These are phyloP conservation scores for Debaryomycetaceae sp. DNA, from an alignment of 1,139 yeast species.

Conservation along the genomic window DNA sequence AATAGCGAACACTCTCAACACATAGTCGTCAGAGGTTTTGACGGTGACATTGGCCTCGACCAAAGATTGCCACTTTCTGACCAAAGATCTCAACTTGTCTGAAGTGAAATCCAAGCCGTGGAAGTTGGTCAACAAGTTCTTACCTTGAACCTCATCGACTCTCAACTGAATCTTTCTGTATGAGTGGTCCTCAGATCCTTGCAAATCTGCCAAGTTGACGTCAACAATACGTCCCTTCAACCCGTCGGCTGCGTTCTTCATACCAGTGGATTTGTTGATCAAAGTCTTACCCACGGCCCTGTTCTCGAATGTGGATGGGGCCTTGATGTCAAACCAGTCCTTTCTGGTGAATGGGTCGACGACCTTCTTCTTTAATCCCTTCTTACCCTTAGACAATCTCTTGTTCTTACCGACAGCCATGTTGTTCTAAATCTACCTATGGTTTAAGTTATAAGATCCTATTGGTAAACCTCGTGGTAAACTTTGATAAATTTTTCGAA, in stretches of 20 bases:
- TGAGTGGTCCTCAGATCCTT: constrained; percentile 52
- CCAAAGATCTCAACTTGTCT: constrained; percentile 50
- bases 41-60: constrained; percentile 52
- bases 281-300: constrained; percentile 51
- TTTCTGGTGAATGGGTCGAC: constrained; percentile 52
- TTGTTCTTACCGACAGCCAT: constrained; percentile 56
- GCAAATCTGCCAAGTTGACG: constrained; percentile 49
- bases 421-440: constrained; percentile 7
- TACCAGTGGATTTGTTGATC: constrained; percentile 51
- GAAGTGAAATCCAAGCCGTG: constrained; percentile 51
- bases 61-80: constrained; percentile 53
- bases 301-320: constrained; percentile 50
- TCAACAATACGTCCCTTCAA: constrained; percentile 52
- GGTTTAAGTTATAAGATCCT: not conserved
- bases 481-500: not conserved
- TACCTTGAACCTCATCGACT: constrained; percentile 54
- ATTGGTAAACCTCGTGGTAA: not conserved
- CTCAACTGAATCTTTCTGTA: constrained; percentile 51
- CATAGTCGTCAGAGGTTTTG: constrained; percentile 50
- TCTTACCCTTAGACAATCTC: constrained; percentile 53
- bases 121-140: constrained; percentile 53
- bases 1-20: constrained; percentile 49
- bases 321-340: constrained; percentile 52
- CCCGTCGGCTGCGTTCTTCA: constrained; percentile 51
- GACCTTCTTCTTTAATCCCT: constrained; percentile 51